Percentiles rank a stretch among this genome's conserved stretches.
Evolutionary conservation across 495 filamentous ascomycete species (phyloP).

Genomic region (Chaetomium fimeti): DNA sequence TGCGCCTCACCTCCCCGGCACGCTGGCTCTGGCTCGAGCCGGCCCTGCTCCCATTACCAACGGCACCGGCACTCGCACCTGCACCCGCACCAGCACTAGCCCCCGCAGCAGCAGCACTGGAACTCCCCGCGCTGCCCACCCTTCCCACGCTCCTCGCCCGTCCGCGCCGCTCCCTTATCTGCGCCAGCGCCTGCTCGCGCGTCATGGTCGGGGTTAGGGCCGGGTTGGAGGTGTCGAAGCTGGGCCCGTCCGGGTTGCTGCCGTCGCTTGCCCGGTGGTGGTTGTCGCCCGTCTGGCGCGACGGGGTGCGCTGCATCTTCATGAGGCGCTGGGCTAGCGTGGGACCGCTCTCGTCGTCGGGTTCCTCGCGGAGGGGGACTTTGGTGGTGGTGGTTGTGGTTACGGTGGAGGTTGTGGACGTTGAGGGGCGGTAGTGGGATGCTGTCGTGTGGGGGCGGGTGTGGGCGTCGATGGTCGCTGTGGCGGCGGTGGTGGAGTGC

Average conservation of each 20-base stretch:
- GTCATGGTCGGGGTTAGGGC: slow-evolving; percentile 56
- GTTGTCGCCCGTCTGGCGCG: slow-evolving; percentile 16
- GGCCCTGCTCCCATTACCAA: background rate
- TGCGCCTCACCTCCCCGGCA: background rate
- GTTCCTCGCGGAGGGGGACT: slow-evolving; percentile 46
- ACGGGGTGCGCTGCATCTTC: slow-evolving; percentile 39
- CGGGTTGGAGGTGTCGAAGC: slow-evolving; percentile 50
- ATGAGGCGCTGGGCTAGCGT: slow-evolving; percentile 31
- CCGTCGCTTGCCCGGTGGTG: slow-evolving; percentile 1
- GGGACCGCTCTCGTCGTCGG: slow-evolving; percentile 25
- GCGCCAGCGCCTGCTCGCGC: slow-evolving; percentile 56
- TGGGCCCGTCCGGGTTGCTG: slow-evolving; percentile 24
- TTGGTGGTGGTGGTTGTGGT: slow-evolving; percentile 49
- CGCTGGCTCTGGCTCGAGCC: background rate
- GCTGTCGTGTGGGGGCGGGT: slow-evolving; percentile 33
- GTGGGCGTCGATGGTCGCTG: background rate
- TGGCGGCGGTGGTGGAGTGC: background rate
- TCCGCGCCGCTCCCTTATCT: slow-evolving; percentile 54
- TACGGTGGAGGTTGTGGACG: slow-evolving; percentile 27
- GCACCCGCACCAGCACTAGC: background rate
- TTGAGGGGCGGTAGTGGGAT: slow-evolving; percentile 33
- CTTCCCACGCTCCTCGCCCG: slow-evolving; percentile 38
- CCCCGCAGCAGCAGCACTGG: background rate
- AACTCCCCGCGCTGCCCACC: background rate
- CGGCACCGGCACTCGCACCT: background rate